Conservation (phyloP, 805 yeast species). For the Sugiyamaella floridensis region DNA sequence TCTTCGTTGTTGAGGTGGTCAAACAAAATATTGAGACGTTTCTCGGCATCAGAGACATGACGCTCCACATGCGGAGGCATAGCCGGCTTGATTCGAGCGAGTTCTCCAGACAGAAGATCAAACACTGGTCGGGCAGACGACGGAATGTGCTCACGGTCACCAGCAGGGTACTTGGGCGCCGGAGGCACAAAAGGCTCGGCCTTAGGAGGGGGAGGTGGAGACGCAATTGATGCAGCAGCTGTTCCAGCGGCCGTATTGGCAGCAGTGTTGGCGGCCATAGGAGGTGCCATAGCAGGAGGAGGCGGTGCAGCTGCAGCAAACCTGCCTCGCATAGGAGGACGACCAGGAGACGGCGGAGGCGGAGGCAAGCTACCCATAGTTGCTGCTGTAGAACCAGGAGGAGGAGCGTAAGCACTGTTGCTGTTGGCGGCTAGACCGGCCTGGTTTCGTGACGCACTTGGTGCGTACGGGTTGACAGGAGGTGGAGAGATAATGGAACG, state of each 20-base stretch:
- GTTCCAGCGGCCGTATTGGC: constrained; percentile 12
- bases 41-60: constrained; percentile 75
- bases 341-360: constrained; percentile 2
- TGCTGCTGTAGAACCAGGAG: constrained; percentile 13
- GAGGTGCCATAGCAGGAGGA: constrained; percentile 14
- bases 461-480: constrained; percentile 19
- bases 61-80: constrained; percentile 68
- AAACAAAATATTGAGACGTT: constrained; percentile 68
- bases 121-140: constrained; percentile 51
- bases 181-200: constrained; percentile 19
- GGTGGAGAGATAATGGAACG: constrained; percentile 20
- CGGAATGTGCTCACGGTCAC: constrained; percentile 65
- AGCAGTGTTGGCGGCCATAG: constrained; percentile 9
- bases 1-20: constrained; percentile 73
- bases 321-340: constrained; percentile 6
- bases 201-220: constrained; percentile 22
- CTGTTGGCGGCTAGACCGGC: constrained; percentile 6
- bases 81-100: constrained; percentile 59
- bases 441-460: not conserved
- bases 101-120: constrained; percentile 46
- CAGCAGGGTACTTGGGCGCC: constrained; percentile 42
- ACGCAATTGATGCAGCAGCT: constrained; percentile 7
- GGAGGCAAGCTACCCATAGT: not conserved
- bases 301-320: constrained; percentile 10
- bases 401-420: constrained; percentile 15